Evolutionary conservation across 2,329 filamentous ascomycete genomes (phyloP), one percentile per base, ranked within the genome.

Genomic region (Hymenoscyphus fraxineus): DNA sequence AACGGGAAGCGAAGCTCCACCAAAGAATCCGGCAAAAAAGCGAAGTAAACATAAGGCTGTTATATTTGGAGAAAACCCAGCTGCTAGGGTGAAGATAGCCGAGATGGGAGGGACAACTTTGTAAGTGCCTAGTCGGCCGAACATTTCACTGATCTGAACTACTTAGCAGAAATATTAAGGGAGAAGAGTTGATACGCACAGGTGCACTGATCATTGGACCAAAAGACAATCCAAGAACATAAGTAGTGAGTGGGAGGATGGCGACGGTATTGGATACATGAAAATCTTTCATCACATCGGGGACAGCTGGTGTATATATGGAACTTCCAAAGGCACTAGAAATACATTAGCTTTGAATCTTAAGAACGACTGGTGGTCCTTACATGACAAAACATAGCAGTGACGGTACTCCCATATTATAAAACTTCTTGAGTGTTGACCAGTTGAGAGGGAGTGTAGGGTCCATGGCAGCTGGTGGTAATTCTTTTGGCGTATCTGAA

Each of bases 171-270:
- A 27, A 2, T 27, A 27, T 27, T 6, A 27, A 13, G 7, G 19
- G 22, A 27, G 7, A 54, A 3, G 19, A 1, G 2, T 27, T 22
- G 19, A 27, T 13, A 54, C 47, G n/a, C 13, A 54, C 70, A 0
- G 86, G 87, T 0, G 85, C 85, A 10, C 83, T 83, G 15, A 87
- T 66, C 59, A 88, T 77, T 10, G 87, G 86, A 0, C 85, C 86
- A 27, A 88, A 79, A 3, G 78, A 85, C 0, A 89, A 77, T 0
- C 85, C 86, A 13, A 88, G 75, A 6, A 86, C 80, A 73, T 86
- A 89, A 3, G 86, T 73, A 0, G 85, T 82, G 0, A 89, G 74
- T 0, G 83, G 82, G 0, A 89, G 73, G 16, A 89, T 77, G 0
- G 86, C 82, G 6, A 80, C 79, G 0, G 84, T 87, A 51, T 79